Percentiles rank a stretch among this genome's conserved stretches.
phyloP scores from a whole-genome alignment of 768 basidiomycete species.

The Hericium coralloides region DNA sequence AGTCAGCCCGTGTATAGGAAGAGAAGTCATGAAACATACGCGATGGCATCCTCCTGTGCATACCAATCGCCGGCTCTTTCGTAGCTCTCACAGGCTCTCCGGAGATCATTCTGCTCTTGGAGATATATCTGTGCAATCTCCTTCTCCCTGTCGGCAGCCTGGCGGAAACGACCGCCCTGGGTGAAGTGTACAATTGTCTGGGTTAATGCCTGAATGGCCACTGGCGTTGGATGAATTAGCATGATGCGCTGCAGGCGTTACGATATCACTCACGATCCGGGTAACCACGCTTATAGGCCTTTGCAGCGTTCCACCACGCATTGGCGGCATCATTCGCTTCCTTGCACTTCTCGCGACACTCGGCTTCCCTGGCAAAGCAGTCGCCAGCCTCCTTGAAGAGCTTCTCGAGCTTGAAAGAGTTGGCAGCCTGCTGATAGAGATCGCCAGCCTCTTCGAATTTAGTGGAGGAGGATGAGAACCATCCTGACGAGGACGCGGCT shows the following conservation, averaged over 20 bases:
- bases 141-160: conserved; percentile 97
- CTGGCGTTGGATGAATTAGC: conserved; percentile 29
- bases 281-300: conserved; percentile 86
- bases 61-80: conserved; percentile 95
- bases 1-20: conserved; percentile 2
- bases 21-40: conserved; percentile 45
- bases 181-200: conserved; percentile 82
- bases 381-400: conserved; percentile 88
- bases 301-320: conserved; percentile 97
- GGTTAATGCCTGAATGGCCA: conserved; percentile 80
- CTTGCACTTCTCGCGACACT: conserved; percentile 82
- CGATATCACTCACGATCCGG: conserved; percentile 57
- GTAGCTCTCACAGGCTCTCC: conserved; percentile 85
- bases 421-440: conserved; percentile 90
- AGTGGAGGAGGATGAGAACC: conserved; percentile 78
- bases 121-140: conserved; percentile 92
- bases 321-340: conserved; percentile 94
- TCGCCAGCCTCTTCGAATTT: conserved; percentile 97
- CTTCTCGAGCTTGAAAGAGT: conserved; percentile 88
- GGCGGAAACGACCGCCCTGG: conserved; percentile 82
- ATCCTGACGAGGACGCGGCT: conserved; percentile 69
- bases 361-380: conserved; percentile 87
- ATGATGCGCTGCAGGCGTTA: not conserved
- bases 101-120: conserved; percentile 71
- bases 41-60: conserved; percentile 91